Base-by-base conservation (phyloP, 805 yeast genomes). In the Candida dajiaensis region DNA sequence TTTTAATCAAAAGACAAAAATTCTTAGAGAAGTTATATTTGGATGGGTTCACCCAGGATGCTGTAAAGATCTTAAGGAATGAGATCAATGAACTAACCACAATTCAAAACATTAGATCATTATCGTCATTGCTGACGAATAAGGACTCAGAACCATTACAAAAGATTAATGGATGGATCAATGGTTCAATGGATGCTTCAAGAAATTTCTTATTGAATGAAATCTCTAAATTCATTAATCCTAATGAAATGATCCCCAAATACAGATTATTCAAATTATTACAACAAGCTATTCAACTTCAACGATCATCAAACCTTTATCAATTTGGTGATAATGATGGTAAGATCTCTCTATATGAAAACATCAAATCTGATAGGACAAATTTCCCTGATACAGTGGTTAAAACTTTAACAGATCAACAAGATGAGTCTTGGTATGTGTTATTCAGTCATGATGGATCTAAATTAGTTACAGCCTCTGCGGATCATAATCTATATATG, bases 341-440 rank as follows among this genome's bases (percentile, higher is more conserved):
- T 8, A 42, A 44, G 36, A 38, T 61, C 10, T 62, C 74, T 3
- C 52, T 71, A 6, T 68, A 64, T 49, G 63, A 68, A 36, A 74
- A 72, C 50, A 58, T 64, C 42, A 53, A 58, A 38, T 66, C 62
- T 38, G 55, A 64, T 41, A 50, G 55, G 35, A 49, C 56, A 18
- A 55, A 62, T 37, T 75, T 78, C 49, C 88, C 89, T 1, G 70
- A 70, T 19, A 67, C 66, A 3, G 62, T 76, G 3, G 58, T 76
- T 12, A 70, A 72, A 46, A 71, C 74, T 0, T 64, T 85, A 7
- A 52, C 65, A 1, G 69, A 72, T 39, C 94, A 86, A 57, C 63
- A 67, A 1, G 80, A 83, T 58, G 96, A 90, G 62, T 92, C 88
- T 12, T 90, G 97, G 97, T 84, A 73, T 59, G 72, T 85, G 13